These are phyloP conservation scores for Prunus salicina DNA, from an alignment of 306 rosid species.

Conservation along the genomic window DNA sequence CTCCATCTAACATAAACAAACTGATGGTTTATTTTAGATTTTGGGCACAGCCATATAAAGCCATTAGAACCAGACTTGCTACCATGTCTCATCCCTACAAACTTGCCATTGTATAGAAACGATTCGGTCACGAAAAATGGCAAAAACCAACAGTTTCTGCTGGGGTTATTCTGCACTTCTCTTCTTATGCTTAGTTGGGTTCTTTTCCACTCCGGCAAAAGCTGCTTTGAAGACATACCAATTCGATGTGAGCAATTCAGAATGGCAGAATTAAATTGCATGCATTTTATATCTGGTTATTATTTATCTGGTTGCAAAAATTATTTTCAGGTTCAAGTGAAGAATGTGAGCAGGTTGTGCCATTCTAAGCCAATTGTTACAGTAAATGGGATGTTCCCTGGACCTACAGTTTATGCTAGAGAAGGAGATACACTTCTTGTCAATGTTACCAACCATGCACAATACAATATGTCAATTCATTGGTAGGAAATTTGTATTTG, in stretches of 20 bases:
- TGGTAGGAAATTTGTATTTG: too few relatives aligned
- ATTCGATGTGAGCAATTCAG: not conserved
- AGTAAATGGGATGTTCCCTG: conserved; percentile 37
- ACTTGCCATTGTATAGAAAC: not conserved
- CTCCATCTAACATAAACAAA: conserved; percentile 3
- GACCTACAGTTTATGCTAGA: conserved; percentile 36
- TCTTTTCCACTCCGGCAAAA: not conserved
- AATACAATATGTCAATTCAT: too few relatives aligned
- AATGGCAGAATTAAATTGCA: not conserved
- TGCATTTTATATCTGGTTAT: not conserved
- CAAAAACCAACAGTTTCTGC: not conserved
- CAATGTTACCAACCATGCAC: too few relatives aligned
- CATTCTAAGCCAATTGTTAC: conserved; percentile 35
- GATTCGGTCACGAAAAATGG: not conserved
- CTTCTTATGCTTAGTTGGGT: not conserved
- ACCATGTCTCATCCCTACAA: not conserved
- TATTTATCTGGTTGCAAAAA: too few relatives aligned
- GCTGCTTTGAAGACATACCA: not conserved
- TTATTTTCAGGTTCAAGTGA: conserved; percentile 28
- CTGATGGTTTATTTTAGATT: not conserved
- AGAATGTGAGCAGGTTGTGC: conserved; percentile 36
- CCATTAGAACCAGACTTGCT: not conserved
- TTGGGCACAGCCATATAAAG: not conserved
- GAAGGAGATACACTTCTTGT: too few relatives aligned
- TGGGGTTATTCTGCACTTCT: not conserved